phyloP scores from a whole-genome alignment of 441 rosid genomes.

The Populus trichocarpa region DNA sequence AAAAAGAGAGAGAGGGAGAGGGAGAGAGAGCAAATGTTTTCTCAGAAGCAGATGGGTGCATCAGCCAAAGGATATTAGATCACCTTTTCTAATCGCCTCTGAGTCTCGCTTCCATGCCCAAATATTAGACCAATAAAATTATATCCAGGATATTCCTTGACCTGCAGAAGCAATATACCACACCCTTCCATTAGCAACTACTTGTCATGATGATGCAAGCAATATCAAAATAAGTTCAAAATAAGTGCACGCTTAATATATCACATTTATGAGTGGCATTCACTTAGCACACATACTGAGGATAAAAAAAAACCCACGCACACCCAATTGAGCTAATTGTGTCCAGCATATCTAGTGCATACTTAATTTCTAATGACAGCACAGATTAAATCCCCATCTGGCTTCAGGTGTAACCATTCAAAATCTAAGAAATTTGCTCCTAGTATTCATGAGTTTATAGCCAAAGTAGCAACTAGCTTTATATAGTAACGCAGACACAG shows the following conservation, averaged over 20 bases:
- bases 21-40: neutral
- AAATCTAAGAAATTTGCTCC: neutral
- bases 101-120: conserved; percentile 80
- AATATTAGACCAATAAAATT: conserved; percentile 69
- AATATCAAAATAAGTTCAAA: too few species aligned
- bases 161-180: conserved; percentile 38
- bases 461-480: neutral
- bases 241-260: neutral
- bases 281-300: neutral
- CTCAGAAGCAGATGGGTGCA: neutral
- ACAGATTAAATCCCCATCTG: neutral
- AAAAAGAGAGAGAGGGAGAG: too few species aligned
- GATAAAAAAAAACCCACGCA: neutral
- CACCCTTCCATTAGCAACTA: conserved; percentile 2
- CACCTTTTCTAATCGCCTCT: conserved; percentile 72
- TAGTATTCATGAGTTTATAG: neutral
- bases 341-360: neutral
- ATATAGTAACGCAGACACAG: too few species aligned
- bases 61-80: conserved; percentile 11
- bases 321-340: conserved; percentile 4
- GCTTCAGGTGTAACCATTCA: neutral
- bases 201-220: neutral
- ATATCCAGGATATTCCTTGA: conserved; percentile 65
- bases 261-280: neutral
- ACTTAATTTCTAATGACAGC: neutral